phyloP scores from a whole-genome alignment of 1,139 yeast genomes.

The Zygosaccharomyces pseudobailii region DNA sequence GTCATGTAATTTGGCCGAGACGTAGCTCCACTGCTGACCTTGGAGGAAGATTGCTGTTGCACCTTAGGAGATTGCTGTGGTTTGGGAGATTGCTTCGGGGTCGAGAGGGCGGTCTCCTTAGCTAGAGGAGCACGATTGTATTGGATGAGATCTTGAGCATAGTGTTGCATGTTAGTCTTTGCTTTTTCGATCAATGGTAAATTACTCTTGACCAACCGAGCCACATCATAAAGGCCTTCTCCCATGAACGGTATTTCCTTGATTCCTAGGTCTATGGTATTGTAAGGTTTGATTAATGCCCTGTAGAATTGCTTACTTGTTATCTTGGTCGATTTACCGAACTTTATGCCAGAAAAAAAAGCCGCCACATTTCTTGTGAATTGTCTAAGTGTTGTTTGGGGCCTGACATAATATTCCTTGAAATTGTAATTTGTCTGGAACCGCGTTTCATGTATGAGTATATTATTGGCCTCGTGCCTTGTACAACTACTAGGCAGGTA shows the following conservation, averaged over 20 bases:
- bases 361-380: constrained; percentile 11
- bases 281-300: constrained; percentile 5
- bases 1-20: constrained; percentile 20
- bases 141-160: constrained; percentile 12
- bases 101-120: neutral
- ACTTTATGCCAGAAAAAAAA: constrained; percentile 11
- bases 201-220: constrained; percentile 13
- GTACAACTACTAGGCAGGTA: constrained; percentile 14
- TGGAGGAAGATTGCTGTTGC: neutral
- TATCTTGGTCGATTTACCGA: constrained; percentile 15
- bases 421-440: constrained; percentile 8
- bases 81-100: neutral
- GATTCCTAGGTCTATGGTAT: constrained; percentile 7
- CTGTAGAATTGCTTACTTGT: constrained; percentile 10
- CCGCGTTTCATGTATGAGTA: neutral
- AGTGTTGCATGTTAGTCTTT: constrained; percentile 11
- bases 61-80: neutral
- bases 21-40: neutral
- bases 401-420: constrained; percentile 11
- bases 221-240: constrained; percentile 19
- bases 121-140: constrained; percentile 7
- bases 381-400: constrained; percentile 8
- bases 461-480: neutral
- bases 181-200: constrained; percentile 18
- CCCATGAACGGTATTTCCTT: constrained; percentile 17